Evolutionary conservation across 495 filamentous ascomycete species (phyloP), one percentile per base, ranked within the genome.

Genomic region (Physcia stellaris): DNA sequence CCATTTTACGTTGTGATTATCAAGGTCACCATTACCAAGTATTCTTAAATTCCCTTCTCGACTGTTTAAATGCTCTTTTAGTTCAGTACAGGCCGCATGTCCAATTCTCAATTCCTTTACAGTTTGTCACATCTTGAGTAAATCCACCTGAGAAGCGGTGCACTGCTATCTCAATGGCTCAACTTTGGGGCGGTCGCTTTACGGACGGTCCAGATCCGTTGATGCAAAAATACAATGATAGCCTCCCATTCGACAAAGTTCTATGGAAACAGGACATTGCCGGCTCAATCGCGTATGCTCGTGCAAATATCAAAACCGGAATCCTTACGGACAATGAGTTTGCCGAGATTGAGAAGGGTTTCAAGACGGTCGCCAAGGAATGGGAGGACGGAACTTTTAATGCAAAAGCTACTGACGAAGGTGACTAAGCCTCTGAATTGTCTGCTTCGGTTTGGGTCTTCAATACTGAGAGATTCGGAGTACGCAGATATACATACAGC

Each of bases 161-260:
- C n/a, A n/a, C n/a, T n/a, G n/a, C n/a, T n/a, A n/a, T n/a, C n/a
- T n/a, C n/a, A n/a, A n/a, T n/a, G n/a, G n/a, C n/a, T n/a, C n/a
- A 80, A 69, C 71, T 87, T 45, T 87, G 82, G 82, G 82, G 82
- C 45, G 82, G 83, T 47, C 73, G 83, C 37, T 87, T 87, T 57
- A 86, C 77, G 46, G 74, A 83, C 65, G 75, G 78, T 50, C 75
- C 90, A 46, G 84, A 94, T 62, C 82, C 85, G 32, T 66, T 94
- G 32, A 93, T 94, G 85, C 75, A 78, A 35, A 63, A 77, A 46
- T 94, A 92, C 68, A 94, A 95, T 64, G 73, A 78, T 58, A 81
- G 77, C n/a, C 77, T 88, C 40, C 71, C 76, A 60, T 85, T 80
- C 60, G 88, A 94, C 63, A 79, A 78, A 46, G 68, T 71, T 34